Conservation (phyloP, 192 early-diverging fungal species). For the Gonapodya prolifera region DNA sequence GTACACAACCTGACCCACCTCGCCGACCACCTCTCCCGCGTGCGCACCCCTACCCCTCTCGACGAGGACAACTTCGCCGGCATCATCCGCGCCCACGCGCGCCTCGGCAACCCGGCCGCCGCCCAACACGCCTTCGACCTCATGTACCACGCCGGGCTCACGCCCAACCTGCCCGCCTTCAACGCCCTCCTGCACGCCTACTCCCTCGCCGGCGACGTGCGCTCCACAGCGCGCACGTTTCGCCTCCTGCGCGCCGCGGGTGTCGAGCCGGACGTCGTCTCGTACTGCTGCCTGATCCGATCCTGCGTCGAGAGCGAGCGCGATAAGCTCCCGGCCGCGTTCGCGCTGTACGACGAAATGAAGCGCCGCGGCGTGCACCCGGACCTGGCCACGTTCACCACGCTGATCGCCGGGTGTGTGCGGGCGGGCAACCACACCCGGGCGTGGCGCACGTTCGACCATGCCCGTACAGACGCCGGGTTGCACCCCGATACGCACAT, state of each 20-base stretch:
- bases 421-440: conserved; percentile 49
- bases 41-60: neutral
- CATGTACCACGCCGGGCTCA: neutral
- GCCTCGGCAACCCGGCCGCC: neutral
- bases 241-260: neutral
- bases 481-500: conserved; percentile 58
- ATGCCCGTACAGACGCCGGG: conserved; percentile 63
- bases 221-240: neutral
- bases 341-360: conserved; percentile 65
- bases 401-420: conserved; percentile 71
- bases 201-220: neutral
- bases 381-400: conserved; percentile 55
- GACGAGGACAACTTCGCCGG: neutral
- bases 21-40: neutral
- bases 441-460: conserved; percentile 85
- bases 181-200: neutral
- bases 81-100: neutral
- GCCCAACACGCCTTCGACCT: conserved; percentile 5
- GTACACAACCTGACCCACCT: neutral
- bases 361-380: conserved; percentile 36
- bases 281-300: conserved; percentile 61
- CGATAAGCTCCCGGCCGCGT: conserved; percentile 51
- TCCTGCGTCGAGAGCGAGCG: conserved; percentile 39
- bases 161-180: neutral
- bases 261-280: conserved; percentile 39